Conservation (phyloP, 2,329 filamentous ascomycete genomes). For the Pseudofabraea citricarpa region DNA sequence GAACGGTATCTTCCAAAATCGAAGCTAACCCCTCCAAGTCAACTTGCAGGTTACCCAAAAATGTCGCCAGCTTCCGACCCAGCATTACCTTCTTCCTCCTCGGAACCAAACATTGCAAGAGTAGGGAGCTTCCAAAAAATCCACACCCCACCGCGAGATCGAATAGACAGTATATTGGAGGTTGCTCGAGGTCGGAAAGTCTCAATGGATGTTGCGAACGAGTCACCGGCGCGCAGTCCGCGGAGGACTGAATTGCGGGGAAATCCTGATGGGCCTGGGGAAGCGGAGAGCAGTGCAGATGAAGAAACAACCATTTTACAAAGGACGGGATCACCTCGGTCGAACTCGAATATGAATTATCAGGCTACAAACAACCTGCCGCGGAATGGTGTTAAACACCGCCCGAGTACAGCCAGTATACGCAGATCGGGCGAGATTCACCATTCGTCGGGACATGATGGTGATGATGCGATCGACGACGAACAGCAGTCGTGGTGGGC, state of each 20-base stretch:
- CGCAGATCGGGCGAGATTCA: conserved; percentile 7
- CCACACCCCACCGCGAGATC: conserved; percentile 5
- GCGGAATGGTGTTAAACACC: conserved; percentile 1
- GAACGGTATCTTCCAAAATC: no score
- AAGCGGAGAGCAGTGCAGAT: conserved; percentile 25
- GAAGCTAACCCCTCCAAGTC: no score
- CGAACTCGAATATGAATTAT: conserved; percentile 16
- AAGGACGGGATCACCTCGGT: conserved; percentile 2
- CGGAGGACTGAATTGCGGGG: neutral
- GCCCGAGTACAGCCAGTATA: conserved; percentile 11
- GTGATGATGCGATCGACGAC: conserved; percentile 10
- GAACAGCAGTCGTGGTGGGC: conserved; percentile 46
- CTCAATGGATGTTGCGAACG: conserved; percentile 6
- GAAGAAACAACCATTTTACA: conserved; percentile 35
- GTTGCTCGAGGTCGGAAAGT: conserved; percentile 16
- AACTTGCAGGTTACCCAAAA: no score
- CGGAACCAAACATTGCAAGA: conserved; percentile 3
- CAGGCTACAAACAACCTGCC: conserved; percentile 13
- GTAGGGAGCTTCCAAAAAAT: conserved; percentile 1
- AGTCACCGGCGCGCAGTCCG: conserved; percentile 5
- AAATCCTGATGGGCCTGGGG: conserved; percentile 1
- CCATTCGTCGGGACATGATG: conserved; percentile 1
- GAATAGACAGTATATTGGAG: conserved; percentile 21
- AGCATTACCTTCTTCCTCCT: no score
- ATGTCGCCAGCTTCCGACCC: no score